A percentile compares a stretch with the other conserved stretches of the same genome.
These are phyloP conservation scores for Trametes villosa DNA, from an alignment of 768 basidiomycete species.

Conservation along the genomic window DNA sequence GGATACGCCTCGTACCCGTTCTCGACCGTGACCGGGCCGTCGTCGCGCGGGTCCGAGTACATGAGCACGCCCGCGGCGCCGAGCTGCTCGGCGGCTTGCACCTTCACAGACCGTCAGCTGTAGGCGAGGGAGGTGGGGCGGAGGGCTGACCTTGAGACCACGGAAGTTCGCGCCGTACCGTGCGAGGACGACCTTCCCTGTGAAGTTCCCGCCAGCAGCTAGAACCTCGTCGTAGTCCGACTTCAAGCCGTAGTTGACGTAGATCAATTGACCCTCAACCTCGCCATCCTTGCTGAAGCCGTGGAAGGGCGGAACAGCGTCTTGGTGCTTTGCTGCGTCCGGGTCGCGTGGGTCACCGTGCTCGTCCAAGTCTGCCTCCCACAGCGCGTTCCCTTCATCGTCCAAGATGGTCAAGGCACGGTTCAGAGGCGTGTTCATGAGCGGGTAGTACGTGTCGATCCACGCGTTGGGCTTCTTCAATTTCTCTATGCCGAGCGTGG, in stretches of 20 bases:
- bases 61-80: slow-evolving; percentile 81
- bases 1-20: slow-evolving; percentile 84
- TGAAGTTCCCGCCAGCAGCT: slow-evolving; percentile 68
- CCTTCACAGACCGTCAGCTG: slow-evolving; percentile 42
- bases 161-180: slow-evolving; percentile 81
- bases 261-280: slow-evolving; percentile 69
- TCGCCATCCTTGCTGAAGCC: slow-evolving; percentile 80
- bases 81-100: slow-evolving; percentile 80
- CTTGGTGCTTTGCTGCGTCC: slow-evolving; percentile 66
- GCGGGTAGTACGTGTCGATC: slow-evolving; percentile 88
- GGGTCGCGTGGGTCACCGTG: slow-evolving; percentile 74
- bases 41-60: slow-evolving; percentile 85
- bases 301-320: slow-evolving; percentile 79
- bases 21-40: slow-evolving; percentile 73
- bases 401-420: slow-evolving; percentile 68
- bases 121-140: background rate
- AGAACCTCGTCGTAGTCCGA: slow-evolving; percentile 73
- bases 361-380: slow-evolving; percentile 78
- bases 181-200: slow-evolving; percentile 75
- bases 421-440: slow-evolving; percentile 78
- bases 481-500: slow-evolving; percentile 58
- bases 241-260: slow-evolving; percentile 80
- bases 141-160: slow-evolving; percentile 70
- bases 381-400: slow-evolving; percentile 59
- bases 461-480: slow-evolving; percentile 64